A percentile compares a stretch with the other conserved stretches of the same genome.
Evolutionary conservation across 2,329 filamentous ascomycete genomes (phyloP).

Genomic region (Hymenoscyphus salicellus): DNA sequence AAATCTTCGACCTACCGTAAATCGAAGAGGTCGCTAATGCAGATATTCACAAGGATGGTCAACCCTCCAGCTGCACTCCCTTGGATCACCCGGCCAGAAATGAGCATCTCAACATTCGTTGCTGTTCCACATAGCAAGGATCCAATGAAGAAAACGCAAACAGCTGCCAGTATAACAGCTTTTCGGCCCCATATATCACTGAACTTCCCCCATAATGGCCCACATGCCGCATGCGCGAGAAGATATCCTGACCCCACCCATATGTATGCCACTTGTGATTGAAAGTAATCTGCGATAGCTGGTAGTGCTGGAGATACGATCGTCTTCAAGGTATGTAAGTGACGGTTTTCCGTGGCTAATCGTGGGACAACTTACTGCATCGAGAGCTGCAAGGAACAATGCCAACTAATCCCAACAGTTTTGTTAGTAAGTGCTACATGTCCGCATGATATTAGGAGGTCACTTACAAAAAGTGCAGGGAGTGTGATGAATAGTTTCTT

Average conservation of each 20-base stretch:
- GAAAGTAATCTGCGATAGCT: conserved; percentile 50
- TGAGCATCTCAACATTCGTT: conserved; percentile 60
- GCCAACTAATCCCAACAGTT: not conserved
- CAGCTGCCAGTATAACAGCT: conserved; percentile 55
- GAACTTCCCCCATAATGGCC: conserved; percentile 67
- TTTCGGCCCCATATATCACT: conserved; percentile 67
- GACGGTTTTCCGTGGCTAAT: not conserved
- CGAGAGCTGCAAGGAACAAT: conserved; percentile 9
- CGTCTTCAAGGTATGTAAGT: conserved; percentile 33
- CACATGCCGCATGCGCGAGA: conserved; percentile 61
- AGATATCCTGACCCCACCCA: conserved; percentile 73
- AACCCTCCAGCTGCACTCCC: conserved; percentile 3
- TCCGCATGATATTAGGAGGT: no score
- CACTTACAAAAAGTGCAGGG: conserved; percentile 1
- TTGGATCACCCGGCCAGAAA: conserved; percentile 32
- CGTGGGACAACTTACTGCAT: not conserved
- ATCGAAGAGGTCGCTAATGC: conserved; percentile 3
- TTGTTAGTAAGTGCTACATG: not conserved
- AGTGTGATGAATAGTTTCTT: conserved; percentile 2
- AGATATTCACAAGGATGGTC: conserved; percentile 1
- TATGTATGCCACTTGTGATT: conserved; percentile 51
- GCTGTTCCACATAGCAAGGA: conserved; percentile 61
- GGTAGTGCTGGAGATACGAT: conserved; percentile 58
- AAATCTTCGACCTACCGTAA: not conserved
- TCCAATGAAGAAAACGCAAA: conserved; percentile 60